Conservation (phyloP, 169 alveolate genomes). For the Plasmodium cynomolgi region DNA sequence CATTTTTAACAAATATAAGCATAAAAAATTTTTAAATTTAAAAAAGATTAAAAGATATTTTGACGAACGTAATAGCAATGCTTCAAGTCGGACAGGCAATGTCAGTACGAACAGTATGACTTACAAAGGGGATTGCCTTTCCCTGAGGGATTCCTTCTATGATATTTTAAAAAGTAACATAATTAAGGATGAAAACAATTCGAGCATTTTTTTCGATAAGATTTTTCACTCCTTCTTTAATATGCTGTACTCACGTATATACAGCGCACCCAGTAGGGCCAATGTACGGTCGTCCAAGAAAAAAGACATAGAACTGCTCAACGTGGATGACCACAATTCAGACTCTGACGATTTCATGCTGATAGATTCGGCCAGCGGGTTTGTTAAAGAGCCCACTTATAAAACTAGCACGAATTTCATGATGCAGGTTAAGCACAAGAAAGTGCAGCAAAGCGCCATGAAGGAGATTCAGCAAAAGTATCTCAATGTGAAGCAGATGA, state of each 20-base stretch:
- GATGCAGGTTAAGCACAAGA: neutral
- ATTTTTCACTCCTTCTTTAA: slow-evolving; percentile 38
- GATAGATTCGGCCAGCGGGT: slow-evolving; percentile 31
- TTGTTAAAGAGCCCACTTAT: neutral
- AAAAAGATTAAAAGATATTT: slow-evolving; percentile 28
- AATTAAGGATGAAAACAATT: slow-evolving; percentile 41
- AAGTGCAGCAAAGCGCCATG: neutral
- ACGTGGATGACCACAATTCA: neutral
- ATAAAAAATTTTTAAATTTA: slow-evolving; percentile 19
- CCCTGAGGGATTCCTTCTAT: slow-evolving; percentile 16
- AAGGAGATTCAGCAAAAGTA: slow-evolving; percentile 9
- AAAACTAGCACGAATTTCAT: neutral
- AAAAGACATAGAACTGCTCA: slow-evolving; percentile 12
- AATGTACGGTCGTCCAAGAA: neutral
- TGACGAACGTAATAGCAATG: neutral
- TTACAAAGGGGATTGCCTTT: neutral
- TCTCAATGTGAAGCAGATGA: slow-evolving; percentile 33
- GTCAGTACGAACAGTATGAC: neutral
- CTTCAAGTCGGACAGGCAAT: neutral
- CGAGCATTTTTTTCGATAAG: slow-evolving; percentile 36
- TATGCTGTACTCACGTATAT: slow-evolving; percentile 4
- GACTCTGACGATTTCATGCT: slow-evolving; percentile 23
- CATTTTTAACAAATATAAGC: slow-evolving; percentile 71
- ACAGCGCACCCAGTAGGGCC: neutral
- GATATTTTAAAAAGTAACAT: slow-evolving; percentile 28